phyloP scores from a whole-genome alignment of 1,139 yeast species.

The Magnusiomyces starmeri region DNA sequence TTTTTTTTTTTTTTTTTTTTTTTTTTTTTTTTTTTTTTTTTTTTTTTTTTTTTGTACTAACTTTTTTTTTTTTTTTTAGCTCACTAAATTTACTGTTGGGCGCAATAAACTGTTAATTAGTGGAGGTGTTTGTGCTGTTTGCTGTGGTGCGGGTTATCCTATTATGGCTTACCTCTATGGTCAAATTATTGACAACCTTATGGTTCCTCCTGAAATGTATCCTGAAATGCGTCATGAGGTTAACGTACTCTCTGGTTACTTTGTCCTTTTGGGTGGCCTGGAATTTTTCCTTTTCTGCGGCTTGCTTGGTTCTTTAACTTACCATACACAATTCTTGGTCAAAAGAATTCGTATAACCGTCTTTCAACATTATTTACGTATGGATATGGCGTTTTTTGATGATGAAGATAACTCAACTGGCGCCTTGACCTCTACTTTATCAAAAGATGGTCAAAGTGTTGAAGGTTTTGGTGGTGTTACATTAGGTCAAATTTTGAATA shows the following conservation, averaged over 20 bases:
- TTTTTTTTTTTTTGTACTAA: not conserved
- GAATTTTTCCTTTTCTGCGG: slow-evolving; percentile 6
- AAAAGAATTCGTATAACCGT: slow-evolving; percentile 29
- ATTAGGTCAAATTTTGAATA: slow-evolving; percentile 71
- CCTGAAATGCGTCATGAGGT: slow-evolving; percentile 35
- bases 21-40: too few relatives aligned
- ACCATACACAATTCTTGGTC: slow-evolving; percentile 25
- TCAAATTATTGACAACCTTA: slow-evolving; percentile 32
- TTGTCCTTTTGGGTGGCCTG: slow-evolving; percentile 36
- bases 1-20: too few relatives aligned
- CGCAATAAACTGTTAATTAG: slow-evolving; percentile 20
- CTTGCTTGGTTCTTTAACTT: slow-evolving; percentile 6
- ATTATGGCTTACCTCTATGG: slow-evolving; percentile 37
- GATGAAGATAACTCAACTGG: slow-evolving; percentile 58
- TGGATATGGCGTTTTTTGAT: slow-evolving; percentile 82
- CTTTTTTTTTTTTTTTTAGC: slow-evolving; percentile 1
- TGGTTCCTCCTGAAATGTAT: slow-evolving; percentile 32
- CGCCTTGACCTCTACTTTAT: slow-evolving; percentile 71
- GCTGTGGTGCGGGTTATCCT: slow-evolving; percentile 38
- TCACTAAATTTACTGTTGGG: slow-evolving; percentile 1
- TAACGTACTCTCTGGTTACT: slow-evolving; percentile 35
- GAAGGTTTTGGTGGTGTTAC: slow-evolving; percentile 84
- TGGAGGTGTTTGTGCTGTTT: slow-evolving; percentile 30
- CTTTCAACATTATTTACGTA: slow-evolving; percentile 43
- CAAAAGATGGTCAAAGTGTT: slow-evolving; percentile 80